These are phyloP conservation scores for Claviceps paspali DNA, from an alignment of 2,329 filamentous ascomycete species.

Conservation along the genomic window DNA sequence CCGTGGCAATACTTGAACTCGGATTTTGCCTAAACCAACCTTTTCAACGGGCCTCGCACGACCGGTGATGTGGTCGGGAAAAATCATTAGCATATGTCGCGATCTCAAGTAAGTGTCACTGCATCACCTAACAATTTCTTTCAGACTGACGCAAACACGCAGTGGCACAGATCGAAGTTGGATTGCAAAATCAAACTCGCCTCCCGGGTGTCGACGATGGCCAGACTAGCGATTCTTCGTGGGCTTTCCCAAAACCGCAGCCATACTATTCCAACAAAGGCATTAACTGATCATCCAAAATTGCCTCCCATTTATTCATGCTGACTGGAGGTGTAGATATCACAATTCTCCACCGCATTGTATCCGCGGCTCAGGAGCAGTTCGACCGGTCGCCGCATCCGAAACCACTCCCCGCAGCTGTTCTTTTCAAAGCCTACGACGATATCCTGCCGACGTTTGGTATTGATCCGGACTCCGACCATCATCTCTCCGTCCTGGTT, in stretches of 20 bases:
- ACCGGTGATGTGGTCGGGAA: neutral
- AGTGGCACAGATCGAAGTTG: conserved; percentile 13
- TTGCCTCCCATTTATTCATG: neutral
- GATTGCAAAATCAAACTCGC: neutral
- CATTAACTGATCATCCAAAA: conserved; percentile 12
- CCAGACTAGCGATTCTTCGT: conserved; percentile 1
- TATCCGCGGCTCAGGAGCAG: conserved; percentile 53
- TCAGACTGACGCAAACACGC: neutral
- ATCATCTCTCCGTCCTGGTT: conserved; percentile 61
- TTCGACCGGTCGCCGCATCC: conserved; percentile 40
- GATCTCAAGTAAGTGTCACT: conserved; percentile 1
- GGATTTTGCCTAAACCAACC: neutral
- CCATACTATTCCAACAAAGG: conserved; percentile 47
- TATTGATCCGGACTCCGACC: conserved; percentile 57
- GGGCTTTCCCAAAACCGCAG: conserved; percentile 8
- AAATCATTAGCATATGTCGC: neutral
- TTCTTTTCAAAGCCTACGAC: conserved; percentile 71
- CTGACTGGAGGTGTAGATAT: conserved; percentile 44
- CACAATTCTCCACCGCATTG: conserved; percentile 60
- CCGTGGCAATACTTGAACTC: neutral
- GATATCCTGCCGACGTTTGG: conserved; percentile 55
- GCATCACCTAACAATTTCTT: neutral
- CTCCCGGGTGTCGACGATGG: conserved; percentile 3
- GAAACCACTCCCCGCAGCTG: conserved; percentile 54
- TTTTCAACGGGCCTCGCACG: neutral